These are phyloP conservation scores for Bacidia rubella DNA, from an alignment of 495 filamentous ascomycete genomes.

Conservation along the genomic window DNA sequence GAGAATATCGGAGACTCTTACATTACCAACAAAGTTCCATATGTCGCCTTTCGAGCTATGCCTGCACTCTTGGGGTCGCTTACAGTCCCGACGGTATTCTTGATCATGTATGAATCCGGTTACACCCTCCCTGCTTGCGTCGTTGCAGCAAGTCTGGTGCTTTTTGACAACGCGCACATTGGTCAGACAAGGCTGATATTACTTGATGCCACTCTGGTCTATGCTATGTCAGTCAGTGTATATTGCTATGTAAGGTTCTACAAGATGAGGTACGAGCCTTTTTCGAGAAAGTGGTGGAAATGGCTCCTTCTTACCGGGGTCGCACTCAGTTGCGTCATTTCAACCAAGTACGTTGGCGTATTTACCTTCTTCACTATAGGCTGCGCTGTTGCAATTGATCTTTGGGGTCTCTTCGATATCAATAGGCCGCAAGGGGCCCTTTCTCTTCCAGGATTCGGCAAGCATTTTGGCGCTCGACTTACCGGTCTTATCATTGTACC, in stretches of 20 bases:
- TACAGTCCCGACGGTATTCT: constrained; percentile 84
- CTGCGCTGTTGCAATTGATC: constrained; percentile 79
- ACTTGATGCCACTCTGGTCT: constrained; percentile 83
- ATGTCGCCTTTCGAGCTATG: constrained; percentile 88
- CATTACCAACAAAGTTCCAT: constrained; percentile 91
- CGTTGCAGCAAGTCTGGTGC: constrained; percentile 68
- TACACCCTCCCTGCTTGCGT: constrained; percentile 90
- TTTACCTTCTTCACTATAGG: constrained; percentile 98
- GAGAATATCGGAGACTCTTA: constrained; percentile 99
- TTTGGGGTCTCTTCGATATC: constrained; percentile 89
- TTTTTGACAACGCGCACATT: constrained; percentile 98
- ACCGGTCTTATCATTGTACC: constrained; percentile 77
- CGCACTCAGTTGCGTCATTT: constrained; percentile 90
- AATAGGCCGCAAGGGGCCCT: constrained; percentile 67
- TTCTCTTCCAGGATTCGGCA: constrained; percentile 61
- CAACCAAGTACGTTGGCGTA: constrained; percentile 91
- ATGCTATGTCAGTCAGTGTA: constrained; percentile 89
- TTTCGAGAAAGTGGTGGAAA: constrained; percentile 97
- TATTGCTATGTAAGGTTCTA: constrained; percentile 95
- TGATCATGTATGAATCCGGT: constrained; percentile 99
- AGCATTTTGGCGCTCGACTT: constrained; percentile 78
- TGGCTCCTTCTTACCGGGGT: constrained; percentile 94
- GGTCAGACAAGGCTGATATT: constrained; percentile 93
- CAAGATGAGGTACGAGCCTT: constrained; percentile 81
- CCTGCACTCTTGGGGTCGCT: constrained; percentile 82